These are phyloP conservation scores for Aspergillus fructus DNA, from an alignment of 2,329 filamentous ascomycete genomes.

Conservation along the genomic window DNA sequence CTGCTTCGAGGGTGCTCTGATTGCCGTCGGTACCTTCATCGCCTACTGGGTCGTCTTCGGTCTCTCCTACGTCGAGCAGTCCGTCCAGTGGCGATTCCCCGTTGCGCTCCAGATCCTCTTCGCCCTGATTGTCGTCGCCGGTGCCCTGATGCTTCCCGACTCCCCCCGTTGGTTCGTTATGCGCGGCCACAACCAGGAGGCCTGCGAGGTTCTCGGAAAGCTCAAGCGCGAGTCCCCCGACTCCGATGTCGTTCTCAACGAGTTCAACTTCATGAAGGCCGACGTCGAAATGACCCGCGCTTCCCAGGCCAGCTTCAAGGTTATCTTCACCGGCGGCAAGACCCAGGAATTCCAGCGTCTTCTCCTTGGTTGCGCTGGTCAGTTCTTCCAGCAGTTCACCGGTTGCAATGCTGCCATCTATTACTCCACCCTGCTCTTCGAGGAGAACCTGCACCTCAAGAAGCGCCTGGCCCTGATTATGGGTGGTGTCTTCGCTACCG, in stretches of 20 bases:
- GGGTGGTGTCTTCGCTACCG: slow-evolving; percentile 29
- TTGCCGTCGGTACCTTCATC: slow-evolving; percentile 33
- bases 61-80: slow-evolving; percentile 31
- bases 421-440: slow-evolving; percentile 47
- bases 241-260: slow-evolving; percentile 25
- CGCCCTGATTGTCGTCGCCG: slow-evolving; percentile 24
- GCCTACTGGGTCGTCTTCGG: slow-evolving; percentile 39
- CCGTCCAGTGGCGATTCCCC: slow-evolving; percentile 45
- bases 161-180: slow-evolving; percentile 56
- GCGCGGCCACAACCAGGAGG: slow-evolving; percentile 50
- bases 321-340: slow-evolving; percentile 29
- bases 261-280: slow-evolving; percentile 46
- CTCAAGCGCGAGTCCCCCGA: slow-evolving; percentile 44
- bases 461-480: slow-evolving; percentile 22
- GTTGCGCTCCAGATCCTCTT: slow-evolving; percentile 50
- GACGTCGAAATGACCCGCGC: slow-evolving; percentile 41
- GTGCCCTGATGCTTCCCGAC: slow-evolving; percentile 45
- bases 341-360: slow-evolving; percentile 33
- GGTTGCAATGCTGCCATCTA: slow-evolving; percentile 49
- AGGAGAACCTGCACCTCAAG: slow-evolving; percentile 34
- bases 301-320: slow-evolving; percentile 24
- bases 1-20: slow-evolving; percentile 34
- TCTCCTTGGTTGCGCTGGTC: slow-evolving; percentile 29
- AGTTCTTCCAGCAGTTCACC: slow-evolving; percentile 45
- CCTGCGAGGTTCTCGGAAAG: slow-evolving; percentile 47